These are phyloP conservation scores for Phytopythium ostracodes DNA, from an alignment of 352 stramenopile species.

Conservation along the genomic window DNA sequence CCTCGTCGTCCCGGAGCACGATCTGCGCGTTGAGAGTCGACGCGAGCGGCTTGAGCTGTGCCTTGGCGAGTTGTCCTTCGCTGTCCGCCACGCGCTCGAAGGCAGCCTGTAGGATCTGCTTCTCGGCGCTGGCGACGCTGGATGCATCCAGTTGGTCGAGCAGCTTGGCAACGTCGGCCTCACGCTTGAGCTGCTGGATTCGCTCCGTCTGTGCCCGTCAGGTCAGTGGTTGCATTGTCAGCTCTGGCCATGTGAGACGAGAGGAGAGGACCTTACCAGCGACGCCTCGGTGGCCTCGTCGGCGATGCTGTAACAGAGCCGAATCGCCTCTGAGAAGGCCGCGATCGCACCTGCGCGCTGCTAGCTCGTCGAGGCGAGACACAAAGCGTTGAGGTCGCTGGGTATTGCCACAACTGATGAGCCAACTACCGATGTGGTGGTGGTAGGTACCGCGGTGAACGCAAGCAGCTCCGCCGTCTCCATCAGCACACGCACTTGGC, in stretches of 20 bases:
- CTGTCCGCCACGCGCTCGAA: constrained; percentile 24
- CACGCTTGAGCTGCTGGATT: constrained; percentile 30
- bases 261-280: constrained; percentile 27
- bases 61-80: constrained; percentile 18
- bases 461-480: constrained; percentile 38
- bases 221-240: too few species aligned
- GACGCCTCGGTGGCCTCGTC: constrained; percentile 44
- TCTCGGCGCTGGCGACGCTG: constrained; percentile 19
- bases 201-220: constrained; percentile 39
- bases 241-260: neutral
- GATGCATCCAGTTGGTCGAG: constrained; percentile 20
- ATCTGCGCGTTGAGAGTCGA: constrained; percentile 24
- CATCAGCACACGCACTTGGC: constrained; percentile 42
- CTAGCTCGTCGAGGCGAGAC: constrained; percentile 14
- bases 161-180: constrained; percentile 21
- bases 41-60: constrained; percentile 31
- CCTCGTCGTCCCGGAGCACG: constrained; percentile 27
- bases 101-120: constrained; percentile 27
- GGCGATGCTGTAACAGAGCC: constrained; percentile 34
- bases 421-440: neutral
- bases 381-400: neutral
- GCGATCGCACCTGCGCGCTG: constrained; percentile 24
- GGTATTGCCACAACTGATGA: too few species aligned
- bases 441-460: constrained; percentile 21
- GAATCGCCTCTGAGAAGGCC: constrained; percentile 34